Conservation (phyloP, 768 basidiomycete genomes). For the Mycena belliarum region DNA sequence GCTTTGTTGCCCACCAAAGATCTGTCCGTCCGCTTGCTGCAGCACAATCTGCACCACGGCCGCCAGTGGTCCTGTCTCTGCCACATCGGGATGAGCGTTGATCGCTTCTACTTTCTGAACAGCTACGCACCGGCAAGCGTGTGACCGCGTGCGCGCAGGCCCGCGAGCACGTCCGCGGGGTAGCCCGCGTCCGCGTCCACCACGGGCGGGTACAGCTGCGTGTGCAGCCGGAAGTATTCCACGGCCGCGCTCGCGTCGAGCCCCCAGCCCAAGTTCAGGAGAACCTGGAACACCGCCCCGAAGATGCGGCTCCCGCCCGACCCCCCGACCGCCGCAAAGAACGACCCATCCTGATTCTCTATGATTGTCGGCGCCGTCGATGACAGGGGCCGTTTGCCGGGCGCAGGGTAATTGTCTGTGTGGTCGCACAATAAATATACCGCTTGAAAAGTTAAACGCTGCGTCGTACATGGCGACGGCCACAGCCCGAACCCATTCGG, state of each 20-base stretch:
- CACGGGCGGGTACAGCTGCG: slow-evolving; percentile 60
- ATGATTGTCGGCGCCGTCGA: slow-evolving; percentile 82
- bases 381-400: slow-evolving; percentile 88
- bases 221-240: slow-evolving; percentile 83
- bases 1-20: slow-evolving; percentile 57
- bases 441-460: neutral
- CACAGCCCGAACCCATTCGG: slow-evolving; percentile 82
- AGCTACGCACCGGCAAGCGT: slow-evolving; percentile 57
- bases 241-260: slow-evolving; percentile 78
- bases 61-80: slow-evolving; percentile 75
- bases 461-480: slow-evolving; percentile 79
- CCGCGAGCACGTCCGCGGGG: slow-evolving; percentile 55
- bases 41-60: slow-evolving; percentile 75
- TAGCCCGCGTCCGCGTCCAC: slow-evolving; percentile 67
- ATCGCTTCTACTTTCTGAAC: neutral
- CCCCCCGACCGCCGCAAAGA: slow-evolving; percentile 77
- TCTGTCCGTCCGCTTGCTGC: slow-evolving; percentile 44
- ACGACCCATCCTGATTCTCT: slow-evolving; percentile 71
- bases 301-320: slow-evolving; percentile 90
- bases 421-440: neutral
- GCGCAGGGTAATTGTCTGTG: slow-evolving; percentile 84
- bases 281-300: slow-evolving; percentile 71
- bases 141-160: slow-evolving; percentile 65
- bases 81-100: slow-evolving; percentile 1
- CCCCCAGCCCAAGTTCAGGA: slow-evolving; percentile 82